These are phyloP conservation scores for Auricularia auricula-judae DNA, from an alignment of 768 basidiomycete species.

Conservation along the genomic window DNA sequence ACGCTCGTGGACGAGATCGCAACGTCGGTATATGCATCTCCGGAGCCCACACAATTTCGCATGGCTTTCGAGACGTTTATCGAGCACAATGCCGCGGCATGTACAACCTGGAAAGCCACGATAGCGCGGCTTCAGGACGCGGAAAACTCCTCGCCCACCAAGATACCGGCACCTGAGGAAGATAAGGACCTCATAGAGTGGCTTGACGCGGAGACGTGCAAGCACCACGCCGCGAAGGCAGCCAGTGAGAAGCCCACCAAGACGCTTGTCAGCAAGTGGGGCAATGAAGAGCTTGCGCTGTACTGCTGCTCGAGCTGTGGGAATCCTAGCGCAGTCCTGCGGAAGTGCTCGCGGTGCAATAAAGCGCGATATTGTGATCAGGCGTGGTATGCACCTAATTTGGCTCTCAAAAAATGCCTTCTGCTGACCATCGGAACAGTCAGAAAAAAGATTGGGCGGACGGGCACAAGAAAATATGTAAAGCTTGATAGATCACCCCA, in stretches of 20 bases:
- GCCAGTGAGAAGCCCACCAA: constrained; percentile 10
- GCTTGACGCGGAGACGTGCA: constrained; percentile 39
- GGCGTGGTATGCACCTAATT: neutral
- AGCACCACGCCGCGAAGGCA: constrained; percentile 13
- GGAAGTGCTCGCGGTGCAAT: constrained; percentile 38
- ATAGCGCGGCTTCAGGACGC: constrained; percentile 20
- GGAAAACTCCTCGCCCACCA: constrained; percentile 16
- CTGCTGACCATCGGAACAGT: constrained; percentile 32
- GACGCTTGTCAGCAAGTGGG: neutral
- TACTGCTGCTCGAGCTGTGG: constrained; percentile 56
- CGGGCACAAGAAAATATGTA: constrained; percentile 20
- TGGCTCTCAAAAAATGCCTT: neutral
- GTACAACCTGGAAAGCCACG: constrained; percentile 11
- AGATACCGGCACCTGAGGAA: constrained; percentile 14
- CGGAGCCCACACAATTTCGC: constrained; percentile 41
- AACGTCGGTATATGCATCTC: constrained; percentile 27
- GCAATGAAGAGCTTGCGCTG: constrained; percentile 25
- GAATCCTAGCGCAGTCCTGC: constrained; percentile 47
- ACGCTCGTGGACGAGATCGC: constrained; percentile 43
- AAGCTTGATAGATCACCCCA: too few species aligned
- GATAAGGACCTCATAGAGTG: constrained; percentile 48
- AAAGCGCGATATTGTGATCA: constrained; percentile 24
- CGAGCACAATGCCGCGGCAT: constrained; percentile 22
- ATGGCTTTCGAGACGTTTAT: constrained; percentile 41
- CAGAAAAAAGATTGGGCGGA: constrained; percentile 27